phyloP scores from a whole-genome alignment of 106 monocot genomes.

The Alisma plantagoaquatica region DNA sequence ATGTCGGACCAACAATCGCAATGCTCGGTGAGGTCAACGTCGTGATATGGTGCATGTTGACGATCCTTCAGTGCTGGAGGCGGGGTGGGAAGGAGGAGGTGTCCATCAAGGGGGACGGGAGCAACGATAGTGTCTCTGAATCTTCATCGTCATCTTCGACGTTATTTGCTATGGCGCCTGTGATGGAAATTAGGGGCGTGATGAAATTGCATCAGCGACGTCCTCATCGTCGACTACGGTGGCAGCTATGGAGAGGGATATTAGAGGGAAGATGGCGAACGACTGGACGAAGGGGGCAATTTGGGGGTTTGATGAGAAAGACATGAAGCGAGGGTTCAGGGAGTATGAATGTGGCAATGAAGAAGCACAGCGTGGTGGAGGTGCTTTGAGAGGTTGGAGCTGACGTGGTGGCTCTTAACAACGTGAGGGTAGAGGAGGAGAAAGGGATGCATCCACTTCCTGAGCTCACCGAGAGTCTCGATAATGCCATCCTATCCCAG shows the following conservation, averaged over 20 bases:
- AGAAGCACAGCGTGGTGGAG: constrained; percentile 67
- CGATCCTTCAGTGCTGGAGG: no score
- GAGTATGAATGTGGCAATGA: no score
- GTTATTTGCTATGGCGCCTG: constrained; percentile 83
- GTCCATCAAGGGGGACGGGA: no score
- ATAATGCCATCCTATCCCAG: constrained; percentile 75
- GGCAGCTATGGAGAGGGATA: constrained; percentile 3
- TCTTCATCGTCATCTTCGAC: constrained; percentile 13
- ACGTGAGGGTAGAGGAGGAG: constrained; percentile 92
- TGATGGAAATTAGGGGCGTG: no score
- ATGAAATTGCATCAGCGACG: no score
- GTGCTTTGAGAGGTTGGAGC: constrained; percentile 75
- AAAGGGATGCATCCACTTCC: constrained; percentile 84
- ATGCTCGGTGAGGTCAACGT: no score
- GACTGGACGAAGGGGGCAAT: constrained; percentile 59
- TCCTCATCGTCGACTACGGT: constrained; percentile 6
- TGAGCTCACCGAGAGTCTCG: constrained; percentile 61
- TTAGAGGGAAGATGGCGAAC: constrained; percentile 27
- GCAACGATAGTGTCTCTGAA: no score
- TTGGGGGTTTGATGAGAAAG: no score
- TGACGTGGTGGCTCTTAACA: constrained; percentile 74
- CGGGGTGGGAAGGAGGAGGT: no score
- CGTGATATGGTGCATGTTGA: no score
- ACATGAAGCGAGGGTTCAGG: no score
- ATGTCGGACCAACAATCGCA: no score